Percentiles rank a stretch among this genome's conserved stretches.
Evolutionary conservation across 768 basidiomycete species (phyloP).

Genomic region (Lactarius hatsudake): DNA sequence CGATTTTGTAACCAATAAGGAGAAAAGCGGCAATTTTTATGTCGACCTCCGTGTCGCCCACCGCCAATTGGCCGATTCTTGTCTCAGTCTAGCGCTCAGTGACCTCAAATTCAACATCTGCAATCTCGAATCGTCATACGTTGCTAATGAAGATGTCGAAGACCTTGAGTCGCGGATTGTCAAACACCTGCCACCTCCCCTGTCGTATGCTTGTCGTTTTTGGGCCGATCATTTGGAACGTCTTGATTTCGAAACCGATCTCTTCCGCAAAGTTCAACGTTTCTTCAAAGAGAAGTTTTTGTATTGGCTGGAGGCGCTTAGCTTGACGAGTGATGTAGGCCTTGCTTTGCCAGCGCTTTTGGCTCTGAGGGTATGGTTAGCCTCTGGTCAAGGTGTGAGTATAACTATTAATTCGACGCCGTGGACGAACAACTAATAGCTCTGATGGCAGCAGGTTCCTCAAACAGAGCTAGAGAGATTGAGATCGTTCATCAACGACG

Average conservation of each 20-base stretch:
- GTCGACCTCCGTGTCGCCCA: background rate
- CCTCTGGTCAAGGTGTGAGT: background rate
- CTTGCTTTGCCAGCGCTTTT: background rate
- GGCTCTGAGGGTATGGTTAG: background rate
- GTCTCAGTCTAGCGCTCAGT: background rate
- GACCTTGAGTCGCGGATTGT: background rate
- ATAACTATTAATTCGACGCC: background rate
- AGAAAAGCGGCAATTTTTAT: background rate
- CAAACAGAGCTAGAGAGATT: background rate
- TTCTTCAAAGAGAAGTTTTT: background rate
- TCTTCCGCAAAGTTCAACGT: background rate
- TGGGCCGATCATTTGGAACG: background rate
- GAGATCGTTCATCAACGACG: background rate
- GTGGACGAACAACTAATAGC: background rate
- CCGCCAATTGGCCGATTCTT: background rate
- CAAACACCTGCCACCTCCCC: background rate
- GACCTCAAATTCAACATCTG: constrained; percentile 5
- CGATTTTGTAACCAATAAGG: background rate
- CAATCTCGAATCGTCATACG: background rate
- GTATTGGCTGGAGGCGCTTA: background rate
- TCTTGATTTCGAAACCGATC: background rate
- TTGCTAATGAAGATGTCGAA: background rate
- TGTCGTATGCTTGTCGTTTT: constrained; percentile 5
- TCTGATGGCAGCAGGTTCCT: background rate
- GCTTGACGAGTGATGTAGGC: background rate